Base-by-base conservation (phyloP, 179 eudicot genomes). In the Spergularia azorica region DNA sequence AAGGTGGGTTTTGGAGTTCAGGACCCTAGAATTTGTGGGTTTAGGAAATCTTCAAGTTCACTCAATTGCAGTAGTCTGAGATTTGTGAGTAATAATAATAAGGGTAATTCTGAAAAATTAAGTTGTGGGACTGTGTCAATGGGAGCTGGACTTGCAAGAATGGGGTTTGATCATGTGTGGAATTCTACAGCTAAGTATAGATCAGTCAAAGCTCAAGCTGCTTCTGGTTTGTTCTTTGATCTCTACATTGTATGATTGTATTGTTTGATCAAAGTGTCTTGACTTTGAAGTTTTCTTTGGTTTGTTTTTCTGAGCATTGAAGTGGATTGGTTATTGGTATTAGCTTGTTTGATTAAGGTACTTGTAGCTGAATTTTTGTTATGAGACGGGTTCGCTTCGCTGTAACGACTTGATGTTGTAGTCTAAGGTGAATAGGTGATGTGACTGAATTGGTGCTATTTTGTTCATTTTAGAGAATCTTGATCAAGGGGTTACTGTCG, bases 171-270 rank as follows among this genome's bases (percentile, higher is more conserved):
- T 76, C 83, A 82, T 39, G 77, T 83, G 26, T 74, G 84, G 69
- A 77, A 82, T 63, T 81, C 93, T 3, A 77, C 92, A 15, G 78
- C 87, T 63, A 92, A 86, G 84, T 76, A 83, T 56, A 88, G 91
- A 91, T 85, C 89, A 82, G 80, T 89, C 87, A 86, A 71, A 52
- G 83, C 87, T 79, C 95, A 87, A 83, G 86, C 82, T 75, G 14
- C 87, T 83, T 83, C 80, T 81, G 94, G 93, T 87, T 80, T 57
- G 87, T 84, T 58, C 76, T 54, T 7, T 32, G 48, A 17, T 67
- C 13, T 70, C 9, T 26, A 13, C 3, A 9, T 9, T 69, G 16
- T 6, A 75, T 75, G 51, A 6, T 36, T 64, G 32, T 38, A 52
- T 46, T 38, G 32, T 63, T 74, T 54, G 32, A 26, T 69, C 59